phyloP scores from a whole-genome alignment of 164 flowering plant species.

The Sedum album region DNA sequence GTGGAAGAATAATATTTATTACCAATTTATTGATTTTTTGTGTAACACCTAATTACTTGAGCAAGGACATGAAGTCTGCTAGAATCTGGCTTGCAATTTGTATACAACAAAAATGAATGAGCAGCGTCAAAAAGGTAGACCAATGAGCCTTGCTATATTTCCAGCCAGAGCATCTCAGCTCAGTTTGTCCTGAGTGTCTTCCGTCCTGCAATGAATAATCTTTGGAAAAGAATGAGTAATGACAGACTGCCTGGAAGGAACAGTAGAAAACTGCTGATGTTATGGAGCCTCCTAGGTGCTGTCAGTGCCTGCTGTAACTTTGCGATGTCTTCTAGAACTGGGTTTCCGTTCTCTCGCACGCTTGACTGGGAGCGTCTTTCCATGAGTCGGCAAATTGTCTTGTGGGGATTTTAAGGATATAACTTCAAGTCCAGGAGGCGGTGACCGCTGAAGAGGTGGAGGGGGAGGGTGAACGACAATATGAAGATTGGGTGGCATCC shows the following conservation, averaged over 20 bases:
- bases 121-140: background rate
- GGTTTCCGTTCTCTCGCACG: conserved; percentile 29
- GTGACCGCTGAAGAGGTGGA: conserved; percentile 7
- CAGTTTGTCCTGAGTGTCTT: background rate
- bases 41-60: background rate
- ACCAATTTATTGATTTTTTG: background rate
- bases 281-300: conserved; percentile 9
- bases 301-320: conserved; percentile 17
- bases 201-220: background rate
- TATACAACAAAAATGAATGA: background rate
- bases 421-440: conserved; percentile 18
- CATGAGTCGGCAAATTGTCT: conserved; percentile 14
- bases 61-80: background rate
- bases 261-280: background rate
- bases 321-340: conserved; percentile 27
- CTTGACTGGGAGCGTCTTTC: conserved; percentile 16
- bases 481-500: conserved; percentile 13
- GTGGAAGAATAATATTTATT: background rate
- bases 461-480: conserved; percentile 16
- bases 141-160: background rate
- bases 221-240: background rate
- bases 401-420: conserved; percentile 7
- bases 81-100: background rate
- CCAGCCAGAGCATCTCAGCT: background rate
- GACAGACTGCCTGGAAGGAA: conserved; percentile 4